Evolutionary conservation across 257 asterid species (phyloP).

Genomic region (Cruciata laevipes): DNA sequence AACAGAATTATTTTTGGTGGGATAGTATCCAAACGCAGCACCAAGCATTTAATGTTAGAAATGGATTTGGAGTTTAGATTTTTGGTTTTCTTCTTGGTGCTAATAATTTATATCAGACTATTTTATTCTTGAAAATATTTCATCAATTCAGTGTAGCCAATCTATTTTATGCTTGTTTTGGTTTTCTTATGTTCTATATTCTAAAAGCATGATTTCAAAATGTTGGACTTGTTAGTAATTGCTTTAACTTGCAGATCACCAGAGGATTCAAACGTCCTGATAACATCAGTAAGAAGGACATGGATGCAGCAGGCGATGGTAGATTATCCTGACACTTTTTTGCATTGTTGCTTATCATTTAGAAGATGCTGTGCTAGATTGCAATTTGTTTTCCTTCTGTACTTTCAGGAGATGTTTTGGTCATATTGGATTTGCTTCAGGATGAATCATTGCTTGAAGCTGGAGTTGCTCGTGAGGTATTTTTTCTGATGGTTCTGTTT

Average conservation of each 20-base stretch:
- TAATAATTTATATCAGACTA: background rate
- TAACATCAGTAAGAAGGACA: slow-evolving; percentile 49
- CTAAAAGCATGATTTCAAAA: background rate
- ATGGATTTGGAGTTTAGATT: too few species aligned
- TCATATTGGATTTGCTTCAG: slow-evolving; percentile 60
- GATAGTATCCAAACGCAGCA: background rate
- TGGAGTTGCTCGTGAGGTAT: slow-evolving; percentile 87
- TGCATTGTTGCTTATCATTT: background rate
- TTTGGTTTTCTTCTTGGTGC: background rate
- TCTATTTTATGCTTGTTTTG: too few species aligned
- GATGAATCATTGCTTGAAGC: slow-evolving; percentile 75
- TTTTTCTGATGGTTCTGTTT: background rate
- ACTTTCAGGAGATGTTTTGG: slow-evolving; percentile 68
- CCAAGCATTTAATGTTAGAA: too few species aligned
- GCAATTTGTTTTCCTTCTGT: background rate
- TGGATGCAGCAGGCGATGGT: slow-evolving; percentile 97
- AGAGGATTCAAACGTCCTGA: slow-evolving; percentile 81
- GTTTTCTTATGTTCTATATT: background rate
- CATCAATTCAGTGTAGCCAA: too few species aligned
- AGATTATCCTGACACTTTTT: background rate
- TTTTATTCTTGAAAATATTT: too few species aligned
- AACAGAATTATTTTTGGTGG: background rate
- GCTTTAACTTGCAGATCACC: slow-evolving; percentile 31
- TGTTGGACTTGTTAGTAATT: too few species aligned
- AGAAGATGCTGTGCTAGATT: background rate